A percentile compares a stretch with the other conserved stretches of the same genome.
These are phyloP conservation scores for Lactifluus piperatus DNA, from an alignment of 768 basidiomycete species.

Conservation along the genomic window DNA sequence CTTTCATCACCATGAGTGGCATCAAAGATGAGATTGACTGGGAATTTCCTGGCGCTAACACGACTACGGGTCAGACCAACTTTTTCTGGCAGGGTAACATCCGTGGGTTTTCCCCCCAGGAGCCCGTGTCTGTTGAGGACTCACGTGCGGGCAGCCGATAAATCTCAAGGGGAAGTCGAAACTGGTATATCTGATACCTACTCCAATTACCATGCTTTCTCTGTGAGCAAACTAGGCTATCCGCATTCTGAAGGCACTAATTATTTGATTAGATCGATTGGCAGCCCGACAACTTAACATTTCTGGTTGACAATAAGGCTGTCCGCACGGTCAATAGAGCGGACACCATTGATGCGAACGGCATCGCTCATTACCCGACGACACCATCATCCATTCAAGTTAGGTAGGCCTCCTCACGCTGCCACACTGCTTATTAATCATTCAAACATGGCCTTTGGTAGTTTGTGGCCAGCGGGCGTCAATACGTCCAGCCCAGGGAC, in stretches of 20 bases:
- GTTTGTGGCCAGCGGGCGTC: slow-evolving; percentile 82
- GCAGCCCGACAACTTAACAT: slow-evolving; percentile 58
- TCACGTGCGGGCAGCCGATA: slow-evolving; percentile 27
- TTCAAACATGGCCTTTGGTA: slow-evolving; percentile 11
- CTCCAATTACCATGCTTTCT: slow-evolving; percentile 65
- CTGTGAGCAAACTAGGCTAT: slow-evolving; percentile 36
- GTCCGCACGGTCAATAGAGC: slow-evolving; percentile 61
- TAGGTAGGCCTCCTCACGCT: slow-evolving; percentile 38
- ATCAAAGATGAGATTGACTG: slow-evolving; percentile 85
- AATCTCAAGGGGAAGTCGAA: slow-evolving; percentile 42
- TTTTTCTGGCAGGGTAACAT: slow-evolving; percentile 71
- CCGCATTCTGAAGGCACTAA: neutral
- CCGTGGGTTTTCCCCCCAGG: slow-evolving; percentile 35
- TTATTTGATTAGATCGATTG: slow-evolving; percentile 57
- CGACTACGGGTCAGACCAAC: slow-evolving; percentile 66
- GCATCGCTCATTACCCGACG: slow-evolving; percentile 56
- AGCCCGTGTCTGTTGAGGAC: neutral
- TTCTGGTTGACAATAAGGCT: slow-evolving; percentile 58
- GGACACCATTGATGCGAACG: slow-evolving; percentile 46
- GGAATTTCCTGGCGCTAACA: slow-evolving; percentile 66
- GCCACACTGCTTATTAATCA: neutral
- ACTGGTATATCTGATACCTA: slow-evolving; percentile 53
- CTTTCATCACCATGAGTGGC: slow-evolving; percentile 75
- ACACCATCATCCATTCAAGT: slow-evolving; percentile 79
- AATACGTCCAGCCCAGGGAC: slow-evolving; percentile 52